These are phyloP conservation scores for Coriaria nepalensis DNA, from an alignment of 306 rosid genomes.

Conservation along the genomic window DNA sequence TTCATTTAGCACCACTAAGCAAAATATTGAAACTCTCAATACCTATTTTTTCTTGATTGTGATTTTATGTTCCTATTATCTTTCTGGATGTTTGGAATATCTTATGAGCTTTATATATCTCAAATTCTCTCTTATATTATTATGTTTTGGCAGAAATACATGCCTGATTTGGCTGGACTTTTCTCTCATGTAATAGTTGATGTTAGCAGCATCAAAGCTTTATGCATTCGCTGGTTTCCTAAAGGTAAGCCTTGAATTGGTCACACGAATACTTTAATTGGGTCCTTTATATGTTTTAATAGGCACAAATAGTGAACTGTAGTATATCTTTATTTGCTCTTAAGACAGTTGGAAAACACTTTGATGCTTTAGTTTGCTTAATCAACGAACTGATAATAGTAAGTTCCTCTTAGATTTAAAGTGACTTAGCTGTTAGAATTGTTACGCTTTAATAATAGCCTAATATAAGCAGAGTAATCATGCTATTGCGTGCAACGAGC, in stretches of 20 bases:
- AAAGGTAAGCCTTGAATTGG: conserved; percentile 32
- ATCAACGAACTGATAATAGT: too few species aligned
- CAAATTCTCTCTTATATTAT: conserved; percentile 3
- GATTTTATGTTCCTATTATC: neutral
- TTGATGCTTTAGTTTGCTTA: too few species aligned
- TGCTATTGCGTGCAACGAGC: too few species aligned
- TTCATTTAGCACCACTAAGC: too few species aligned
- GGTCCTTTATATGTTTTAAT: neutral
- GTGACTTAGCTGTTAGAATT: too few species aligned
- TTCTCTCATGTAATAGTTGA: conserved; percentile 92
- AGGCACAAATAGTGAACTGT: neutral
- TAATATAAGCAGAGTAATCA: too few species aligned
- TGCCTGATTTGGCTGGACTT: conserved; percentile 84
- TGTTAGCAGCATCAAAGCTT: conserved; percentile 82
- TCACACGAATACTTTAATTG: neutral
- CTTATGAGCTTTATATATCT: neutral
- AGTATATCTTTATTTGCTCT: too few species aligned
- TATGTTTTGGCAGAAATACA: conserved; percentile 58
- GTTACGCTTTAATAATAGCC: too few species aligned
- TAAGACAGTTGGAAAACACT: too few species aligned
- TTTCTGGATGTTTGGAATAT: neutral
- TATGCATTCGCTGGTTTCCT: conserved; percentile 88
- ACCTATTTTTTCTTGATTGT: too few species aligned
- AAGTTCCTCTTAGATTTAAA: too few species aligned
- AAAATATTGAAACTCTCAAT: too few species aligned